Base-by-base conservation (phyloP, 192 early-diverging fungal genomes). In the Backusella macrospora region DNA sequence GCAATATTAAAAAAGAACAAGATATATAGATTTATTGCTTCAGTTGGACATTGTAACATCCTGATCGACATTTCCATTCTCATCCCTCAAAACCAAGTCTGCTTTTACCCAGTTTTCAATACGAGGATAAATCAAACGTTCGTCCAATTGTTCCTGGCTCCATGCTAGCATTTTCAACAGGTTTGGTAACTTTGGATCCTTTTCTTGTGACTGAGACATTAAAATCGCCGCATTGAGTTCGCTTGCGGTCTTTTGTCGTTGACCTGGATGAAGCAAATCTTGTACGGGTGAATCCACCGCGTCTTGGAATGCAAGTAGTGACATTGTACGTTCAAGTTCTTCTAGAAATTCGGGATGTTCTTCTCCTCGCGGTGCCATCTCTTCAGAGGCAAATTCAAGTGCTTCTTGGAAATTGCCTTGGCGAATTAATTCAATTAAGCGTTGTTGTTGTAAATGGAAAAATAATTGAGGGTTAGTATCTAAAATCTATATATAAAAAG, bases 371-470 rank as follows among this genome's bases (percentile, higher is more conserved):
- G 97, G 95, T 14, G 97, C 97, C 80, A 99, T 84, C 79, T 99
- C 97, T 46, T 98, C 97, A 75, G 95, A 94, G 6, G 98, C 98
- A 88, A 99, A 99, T 75, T 93, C 91, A 18, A 99, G 82, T 0
- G 97, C 98, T 62, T 94, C 95, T 42, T 80, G 81, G 21, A 95
- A 86, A 52, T 88, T 78, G 6, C 96, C 96, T 55, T 86, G 77
- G 6, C 96, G 87, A 73, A 99, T 99, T 23, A 92, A 86, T 76
- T 99, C 98, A 77, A 99, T 99, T 13, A 99, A 82, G 16, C 94
- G 91, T 83, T 99, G 98, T 83, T 97, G 96, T 82, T 99, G 96
- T 39, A 99, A 84, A 49, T 95, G 97, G 79, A 99, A 99, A 75
- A 90, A 99, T 10, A 99, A 82, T 65, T 90, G 86, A 18, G 97